Conservation (phyloP, 2,329 filamentous ascomycete genomes). For the Sporothrix mexicana region DNA sequence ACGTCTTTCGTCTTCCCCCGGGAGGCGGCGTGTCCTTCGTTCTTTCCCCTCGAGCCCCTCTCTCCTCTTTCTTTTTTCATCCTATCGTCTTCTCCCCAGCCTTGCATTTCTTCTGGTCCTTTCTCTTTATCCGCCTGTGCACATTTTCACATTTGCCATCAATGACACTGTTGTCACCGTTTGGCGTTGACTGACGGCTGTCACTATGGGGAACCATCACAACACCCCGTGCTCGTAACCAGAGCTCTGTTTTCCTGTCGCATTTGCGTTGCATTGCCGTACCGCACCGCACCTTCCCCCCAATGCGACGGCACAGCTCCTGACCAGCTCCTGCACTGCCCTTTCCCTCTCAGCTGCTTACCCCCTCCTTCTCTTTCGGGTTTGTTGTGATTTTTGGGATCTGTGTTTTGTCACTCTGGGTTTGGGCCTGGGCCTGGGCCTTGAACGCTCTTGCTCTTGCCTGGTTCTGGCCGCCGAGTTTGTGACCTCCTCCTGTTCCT, state of each 20-base stretch:
- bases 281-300: not conserved
- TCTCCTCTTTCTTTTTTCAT: too few species aligned
- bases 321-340: not conserved
- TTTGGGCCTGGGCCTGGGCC: not conserved
- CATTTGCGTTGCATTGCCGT: not conserved
- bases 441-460: too few species aligned
- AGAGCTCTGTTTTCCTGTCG: too few species aligned
- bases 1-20: too few species aligned
- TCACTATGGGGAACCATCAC: not conserved
- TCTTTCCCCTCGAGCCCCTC: too few species aligned
- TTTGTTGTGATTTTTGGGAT: conserved; percentile 13
- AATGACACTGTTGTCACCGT: not conserved
- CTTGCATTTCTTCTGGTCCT: too few species aligned
- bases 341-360: not conserved
- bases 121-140: too few species aligned
- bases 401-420: not conserved
- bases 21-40: too few species aligned
- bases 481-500: conserved; percentile 5
- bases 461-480: not conserved
- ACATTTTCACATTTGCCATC: too few species aligned
- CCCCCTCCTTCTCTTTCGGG: conserved; percentile 22
- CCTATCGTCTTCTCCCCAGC: too few species aligned
- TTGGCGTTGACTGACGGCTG: too few species aligned
- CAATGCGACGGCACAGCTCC: not conserved
- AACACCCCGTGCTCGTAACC: too few species aligned